Conservation (phyloP, 2,329 filamentous ascomycete species). For the Tolypocladium guangdongense region DNA sequence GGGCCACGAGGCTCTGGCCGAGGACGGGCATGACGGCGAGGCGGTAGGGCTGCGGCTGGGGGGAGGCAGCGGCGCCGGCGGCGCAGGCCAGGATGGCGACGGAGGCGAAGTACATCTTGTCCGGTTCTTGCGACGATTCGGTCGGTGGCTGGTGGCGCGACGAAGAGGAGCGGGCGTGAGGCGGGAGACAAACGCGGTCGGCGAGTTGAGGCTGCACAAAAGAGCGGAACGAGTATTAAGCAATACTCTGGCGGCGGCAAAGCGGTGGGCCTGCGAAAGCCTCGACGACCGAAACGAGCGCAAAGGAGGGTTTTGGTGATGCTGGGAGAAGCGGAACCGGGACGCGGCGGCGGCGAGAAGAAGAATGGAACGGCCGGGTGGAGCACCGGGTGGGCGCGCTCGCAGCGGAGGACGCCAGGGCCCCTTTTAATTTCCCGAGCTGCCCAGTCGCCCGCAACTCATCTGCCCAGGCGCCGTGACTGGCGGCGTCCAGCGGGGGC, state of each 20-base stretch:
- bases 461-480: neutral
- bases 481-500: no score
- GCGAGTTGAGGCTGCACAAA: neutral
- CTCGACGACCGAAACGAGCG: neutral
- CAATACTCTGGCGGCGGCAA: slow-evolving; percentile 12
- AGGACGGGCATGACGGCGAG: slow-evolving; percentile 24
- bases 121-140: neutral
- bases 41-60: slow-evolving; percentile 22
- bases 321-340: neutral
- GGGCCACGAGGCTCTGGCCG: slow-evolving; percentile 30
- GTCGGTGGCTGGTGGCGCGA: neutral
- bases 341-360: neutral
- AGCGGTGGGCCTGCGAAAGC: neutral
- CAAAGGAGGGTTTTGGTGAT: neutral
- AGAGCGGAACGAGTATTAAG: slow-evolving; percentile 16
- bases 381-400: neutral
- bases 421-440: neutral
- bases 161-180: neutral
- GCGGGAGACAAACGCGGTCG: neutral
- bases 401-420: neutral
- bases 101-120: slow-evolving; percentile 25
- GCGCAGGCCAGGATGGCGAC: slow-evolving; percentile 21
- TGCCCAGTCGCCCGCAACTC: neutral
- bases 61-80: slow-evolving; percentile 14
- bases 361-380: neutral